phyloP scores from a whole-genome alignment of 2,329 filamentous ascomycete species.

The Stachybotrys elegans region DNA sequence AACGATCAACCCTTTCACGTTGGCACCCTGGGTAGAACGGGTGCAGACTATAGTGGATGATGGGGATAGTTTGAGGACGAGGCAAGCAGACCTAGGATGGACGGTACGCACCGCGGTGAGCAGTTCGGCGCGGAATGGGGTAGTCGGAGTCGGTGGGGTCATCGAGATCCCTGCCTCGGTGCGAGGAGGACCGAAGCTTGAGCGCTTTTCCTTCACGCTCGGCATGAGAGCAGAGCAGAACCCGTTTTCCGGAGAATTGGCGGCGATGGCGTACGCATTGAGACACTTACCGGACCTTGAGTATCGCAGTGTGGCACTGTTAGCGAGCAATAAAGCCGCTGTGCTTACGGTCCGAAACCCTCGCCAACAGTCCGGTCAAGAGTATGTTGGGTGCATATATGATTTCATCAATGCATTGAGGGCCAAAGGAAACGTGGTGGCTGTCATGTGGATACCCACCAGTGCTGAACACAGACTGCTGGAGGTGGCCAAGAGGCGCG shows the following conservation, averaged over 20 bases:
- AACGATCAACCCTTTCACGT: slow-evolving; percentile 9
- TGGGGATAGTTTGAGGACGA: slow-evolving; percentile 2
- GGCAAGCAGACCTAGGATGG: slow-evolving; percentile 5
- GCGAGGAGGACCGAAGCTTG: slow-evolving; percentile 4
- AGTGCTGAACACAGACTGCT: slow-evolving; percentile 7
- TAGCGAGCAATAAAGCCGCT: slow-evolving; percentile 12
- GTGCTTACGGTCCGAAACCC: slow-evolving; percentile 11
- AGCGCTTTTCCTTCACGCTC: slow-evolving; percentile 13
- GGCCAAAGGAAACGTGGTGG: slow-evolving; percentile 5
- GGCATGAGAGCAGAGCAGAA: slow-evolving; percentile 13
- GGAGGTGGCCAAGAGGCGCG: slow-evolving; percentile 7
- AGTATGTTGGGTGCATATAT: slow-evolving; percentile 13
- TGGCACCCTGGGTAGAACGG: slow-evolving; percentile 6
- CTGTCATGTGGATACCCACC: slow-evolving; percentile 8
- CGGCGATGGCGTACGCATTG: background rate
- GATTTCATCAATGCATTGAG: slow-evolving; percentile 8
- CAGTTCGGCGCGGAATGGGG: slow-evolving; percentile 11
- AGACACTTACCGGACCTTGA: slow-evolving; percentile 5
- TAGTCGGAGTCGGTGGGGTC: slow-evolving; percentile 12
- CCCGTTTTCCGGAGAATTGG: slow-evolving; percentile 6
- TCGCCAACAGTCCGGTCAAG: slow-evolving; percentile 13
- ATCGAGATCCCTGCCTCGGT: slow-evolving; percentile 3
- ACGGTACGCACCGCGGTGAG: slow-evolving; percentile 10
- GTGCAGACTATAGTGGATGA: slow-evolving; percentile 5
- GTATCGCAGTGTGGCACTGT: slow-evolving; percentile 7